Conservation (phyloP, 331 rosid species). For the Arachis monticola region DNA sequence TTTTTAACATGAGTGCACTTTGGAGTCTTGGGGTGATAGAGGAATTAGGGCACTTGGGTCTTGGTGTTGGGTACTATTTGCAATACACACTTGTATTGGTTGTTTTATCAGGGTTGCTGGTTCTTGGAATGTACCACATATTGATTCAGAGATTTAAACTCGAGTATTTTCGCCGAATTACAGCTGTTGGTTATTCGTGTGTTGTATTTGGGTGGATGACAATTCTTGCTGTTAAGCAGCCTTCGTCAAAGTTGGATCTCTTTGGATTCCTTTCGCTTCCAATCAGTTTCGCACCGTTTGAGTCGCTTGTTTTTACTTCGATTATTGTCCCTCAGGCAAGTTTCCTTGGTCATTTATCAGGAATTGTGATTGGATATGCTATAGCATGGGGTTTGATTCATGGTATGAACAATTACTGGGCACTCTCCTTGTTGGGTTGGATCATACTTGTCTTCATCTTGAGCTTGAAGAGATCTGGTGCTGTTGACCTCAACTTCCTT, state of each 20-base stretch:
- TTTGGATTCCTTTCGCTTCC: conserved; percentile 96
- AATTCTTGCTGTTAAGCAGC: conserved; percentile 90
- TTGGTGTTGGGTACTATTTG: conserved; percentile 87
- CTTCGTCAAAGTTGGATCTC: conserved; percentile 82
- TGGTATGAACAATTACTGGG: conserved; percentile 94
- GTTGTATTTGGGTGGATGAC: conserved; percentile 99
- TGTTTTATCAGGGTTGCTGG: conserved; percentile 76
- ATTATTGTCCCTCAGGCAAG: conserved; percentile 97
- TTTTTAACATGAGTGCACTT: conserved; percentile 95
- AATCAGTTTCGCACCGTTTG: conserved; percentile 96
- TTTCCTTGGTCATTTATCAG: conserved; percentile 93
- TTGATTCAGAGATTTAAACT: conserved; percentile 85
- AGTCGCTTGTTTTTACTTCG: conserved; percentile 90
- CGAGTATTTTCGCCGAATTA: conserved; percentile 85
- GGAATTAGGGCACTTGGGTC: conserved; percentile 70
- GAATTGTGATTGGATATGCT: conserved; percentile 93
- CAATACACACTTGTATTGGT: conserved; percentile 90
- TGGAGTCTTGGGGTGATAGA: conserved; percentile 98
- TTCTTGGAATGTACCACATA: conserved; percentile 78
- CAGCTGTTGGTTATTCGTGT: conserved; percentile 96
- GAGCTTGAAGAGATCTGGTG: conserved; percentile 85
- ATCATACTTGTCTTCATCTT: conserved; percentile 61
- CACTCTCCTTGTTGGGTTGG: conserved; percentile 88
- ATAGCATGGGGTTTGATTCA: conserved; percentile 96
- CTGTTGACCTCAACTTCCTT: conserved; percentile 67